Percentiles rank a stretch among this genome's conserved stretches.
Evolutionary conservation across 768 basidiomycete species (phyloP).

Genomic region (Chalciporus sphaerocephalus): DNA sequence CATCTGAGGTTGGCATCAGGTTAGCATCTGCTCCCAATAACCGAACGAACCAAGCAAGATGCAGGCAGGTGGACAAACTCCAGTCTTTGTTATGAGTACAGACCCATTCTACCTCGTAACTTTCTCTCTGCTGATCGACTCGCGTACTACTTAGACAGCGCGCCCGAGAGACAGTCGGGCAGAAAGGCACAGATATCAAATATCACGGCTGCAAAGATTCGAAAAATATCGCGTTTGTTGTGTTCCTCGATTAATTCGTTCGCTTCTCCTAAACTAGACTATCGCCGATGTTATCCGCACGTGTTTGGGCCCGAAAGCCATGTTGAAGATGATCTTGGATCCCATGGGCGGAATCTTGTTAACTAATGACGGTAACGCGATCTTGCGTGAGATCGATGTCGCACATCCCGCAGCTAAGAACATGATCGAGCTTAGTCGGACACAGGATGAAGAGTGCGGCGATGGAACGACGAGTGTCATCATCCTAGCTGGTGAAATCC

Average conservation of each 20-base stretch:
- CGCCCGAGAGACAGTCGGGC: conserved; percentile 90
- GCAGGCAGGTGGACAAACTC: conserved; percentile 54
- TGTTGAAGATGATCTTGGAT: conserved; percentile 99
- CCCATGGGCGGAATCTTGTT: conserved; percentile 99
- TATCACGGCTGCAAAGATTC: conserved; percentile 93
- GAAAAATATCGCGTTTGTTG: conserved; percentile 4
- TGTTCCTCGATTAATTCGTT: no score
- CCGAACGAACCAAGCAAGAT: conserved; percentile 8
- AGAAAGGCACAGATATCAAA: conserved; percentile 96
- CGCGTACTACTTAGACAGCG: conserved; percentile 66
- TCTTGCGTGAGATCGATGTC: conserved; percentile 96
- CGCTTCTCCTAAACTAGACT: conserved; percentile 48
- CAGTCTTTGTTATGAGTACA: conserved; percentile 82
- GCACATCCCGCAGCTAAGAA: conserved; percentile 99
- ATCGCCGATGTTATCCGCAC: conserved; percentile 98
- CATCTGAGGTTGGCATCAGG: no score
- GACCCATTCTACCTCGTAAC: neutral
- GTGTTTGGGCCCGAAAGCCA: conserved; percentile 94
- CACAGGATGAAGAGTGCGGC: conserved; percentile 98
- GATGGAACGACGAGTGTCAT: conserved; percentile 99
- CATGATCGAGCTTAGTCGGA: conserved; percentile 97
- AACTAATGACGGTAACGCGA: conserved; percentile 99
- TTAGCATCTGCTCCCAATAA: neutral
- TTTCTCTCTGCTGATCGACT: neutral
- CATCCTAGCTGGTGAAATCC: conserved; percentile 97